These are phyloP conservation scores for Stellera chamaejasme DNA, from an alignment of 345 rosid genomes.

Conservation along the genomic window DNA sequence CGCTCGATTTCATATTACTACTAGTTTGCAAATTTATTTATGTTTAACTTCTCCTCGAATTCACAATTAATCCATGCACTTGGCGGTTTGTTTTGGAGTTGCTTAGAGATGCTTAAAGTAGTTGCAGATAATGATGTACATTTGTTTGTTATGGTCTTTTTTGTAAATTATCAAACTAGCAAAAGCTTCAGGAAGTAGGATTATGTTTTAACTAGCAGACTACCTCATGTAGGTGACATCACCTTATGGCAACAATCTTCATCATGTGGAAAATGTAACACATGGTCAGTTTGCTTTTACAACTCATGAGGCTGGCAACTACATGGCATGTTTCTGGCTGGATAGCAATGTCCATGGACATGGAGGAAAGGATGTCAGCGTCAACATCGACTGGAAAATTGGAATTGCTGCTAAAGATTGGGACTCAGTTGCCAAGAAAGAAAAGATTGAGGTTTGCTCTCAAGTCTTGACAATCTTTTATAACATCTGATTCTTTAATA, in stretches of 20 bases:
- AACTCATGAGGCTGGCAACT: slow-evolving; percentile 63
- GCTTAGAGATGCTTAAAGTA: no score
- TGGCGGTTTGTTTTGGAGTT: no score
- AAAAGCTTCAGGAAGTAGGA: no score
- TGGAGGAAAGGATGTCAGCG: slow-evolving; percentile 38
- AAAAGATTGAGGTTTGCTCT: slow-evolving; percentile 70
- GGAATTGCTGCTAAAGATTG: slow-evolving; percentile 88
- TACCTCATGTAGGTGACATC: slow-evolving; percentile 49
- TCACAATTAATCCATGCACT: no score
- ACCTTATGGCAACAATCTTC: slow-evolving; percentile 57
- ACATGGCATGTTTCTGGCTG: slow-evolving; percentile 67
- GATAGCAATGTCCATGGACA: slow-evolving; percentile 25
- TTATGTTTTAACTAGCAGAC: no score
- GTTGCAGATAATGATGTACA: no score
- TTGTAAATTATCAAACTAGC: no score
- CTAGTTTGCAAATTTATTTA: not conserved
- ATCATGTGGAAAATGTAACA: slow-evolving; percentile 47
- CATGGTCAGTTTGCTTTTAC: slow-evolving; percentile 88
- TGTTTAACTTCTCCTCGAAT: no score
- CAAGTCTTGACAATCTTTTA: not conserved
- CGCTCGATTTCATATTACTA: not conserved
- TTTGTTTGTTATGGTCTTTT: no score
- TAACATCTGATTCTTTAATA: no score
- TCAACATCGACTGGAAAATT: slow-evolving; percentile 79
- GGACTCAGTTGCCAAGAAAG: slow-evolving; percentile 84